Conservation (phyloP, 78 protist genomes). For the Dictyostelium capitatum region DNA sequence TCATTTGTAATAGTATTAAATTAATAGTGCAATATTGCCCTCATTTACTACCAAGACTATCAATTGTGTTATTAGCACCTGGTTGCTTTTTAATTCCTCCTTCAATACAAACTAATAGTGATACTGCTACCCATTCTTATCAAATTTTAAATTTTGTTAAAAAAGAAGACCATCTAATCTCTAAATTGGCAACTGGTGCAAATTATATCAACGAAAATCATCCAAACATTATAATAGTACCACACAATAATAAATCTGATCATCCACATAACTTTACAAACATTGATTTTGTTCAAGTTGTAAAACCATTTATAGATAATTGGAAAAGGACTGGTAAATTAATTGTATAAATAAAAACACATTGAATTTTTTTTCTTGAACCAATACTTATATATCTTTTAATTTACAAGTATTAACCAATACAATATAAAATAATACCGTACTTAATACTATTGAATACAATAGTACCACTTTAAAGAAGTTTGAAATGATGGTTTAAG, state of each 20-base stretch:
- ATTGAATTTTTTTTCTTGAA: not conserved
- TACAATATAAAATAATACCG: no score
- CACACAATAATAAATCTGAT: conserved; percentile 19
- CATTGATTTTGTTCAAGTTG: not conserved
- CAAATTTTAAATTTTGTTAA: conserved; percentile 48
- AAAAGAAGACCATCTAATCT: conserved; percentile 35
- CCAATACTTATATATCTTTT: no score
- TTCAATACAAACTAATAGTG: not conserved
- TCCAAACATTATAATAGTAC: not conserved
- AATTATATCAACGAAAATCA: conserved; percentile 4
- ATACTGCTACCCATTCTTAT: not conserved
- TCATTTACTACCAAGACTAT: not conserved
- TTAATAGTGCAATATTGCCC: not conserved
- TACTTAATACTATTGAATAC: not conserved
- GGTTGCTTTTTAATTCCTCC: conserved; percentile 24
- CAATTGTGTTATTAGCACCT: conserved; percentile 35
- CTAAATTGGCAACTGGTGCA: conserved; percentile 7
- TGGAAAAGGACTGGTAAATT: conserved; percentile 17
- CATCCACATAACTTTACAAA: conserved; percentile 53
- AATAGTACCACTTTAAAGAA: not conserved
- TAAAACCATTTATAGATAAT: not conserved
- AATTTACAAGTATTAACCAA: no score
- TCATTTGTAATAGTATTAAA: not conserved
- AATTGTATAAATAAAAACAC: not conserved
- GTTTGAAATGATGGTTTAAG: no score